Evolutionary conservation across 495 filamentous ascomycete species (phyloP).

Genomic region (Achaetomiella virescens): DNA sequence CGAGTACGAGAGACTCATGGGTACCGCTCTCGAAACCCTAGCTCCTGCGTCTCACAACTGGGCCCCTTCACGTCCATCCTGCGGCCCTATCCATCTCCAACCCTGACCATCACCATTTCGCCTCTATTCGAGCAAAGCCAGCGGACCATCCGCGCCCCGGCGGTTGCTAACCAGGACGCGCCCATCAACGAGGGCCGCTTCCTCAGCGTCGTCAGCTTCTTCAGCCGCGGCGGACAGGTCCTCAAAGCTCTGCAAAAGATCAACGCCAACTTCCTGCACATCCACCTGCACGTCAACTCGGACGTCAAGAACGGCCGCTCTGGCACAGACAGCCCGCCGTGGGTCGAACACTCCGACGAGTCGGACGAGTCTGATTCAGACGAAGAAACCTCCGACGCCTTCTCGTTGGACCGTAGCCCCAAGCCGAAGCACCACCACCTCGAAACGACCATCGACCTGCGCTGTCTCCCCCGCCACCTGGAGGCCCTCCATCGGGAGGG

Average conservation of each 20-base stretch:
- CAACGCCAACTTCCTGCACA: constrained; percentile 20
- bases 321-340: neutral
- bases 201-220: constrained; percentile 21
- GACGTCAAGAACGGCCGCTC: neutral
- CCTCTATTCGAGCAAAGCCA: neutral
- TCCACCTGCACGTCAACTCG: constrained; percentile 23
- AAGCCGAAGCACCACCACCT: constrained; percentile 19
- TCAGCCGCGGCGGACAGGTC: constrained; percentile 8
- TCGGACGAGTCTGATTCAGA: neutral
- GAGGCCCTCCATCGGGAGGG: neutral
- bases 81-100: constrained; percentile 25
- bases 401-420: too few species aligned
- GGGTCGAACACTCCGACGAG: neutral
- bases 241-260: constrained; percentile 18
- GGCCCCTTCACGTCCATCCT: neutral
- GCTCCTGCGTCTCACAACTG: neutral
- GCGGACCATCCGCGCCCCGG: neutral
- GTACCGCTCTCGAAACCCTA: constrained; percentile 15
- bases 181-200: neutral
- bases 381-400: neutral
- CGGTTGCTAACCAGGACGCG: neutral
- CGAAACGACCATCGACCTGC: constrained; percentile 27
- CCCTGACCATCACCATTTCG: constrained; percentile 27
- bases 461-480: constrained; percentile 15
- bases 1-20: constrained; percentile 21